A percentile compares a stretch with the other conserved stretches of the same genome.
phyloP scores from a whole-genome alignment of 257 asterid genomes.

The Nicotiana otophora region DNA sequence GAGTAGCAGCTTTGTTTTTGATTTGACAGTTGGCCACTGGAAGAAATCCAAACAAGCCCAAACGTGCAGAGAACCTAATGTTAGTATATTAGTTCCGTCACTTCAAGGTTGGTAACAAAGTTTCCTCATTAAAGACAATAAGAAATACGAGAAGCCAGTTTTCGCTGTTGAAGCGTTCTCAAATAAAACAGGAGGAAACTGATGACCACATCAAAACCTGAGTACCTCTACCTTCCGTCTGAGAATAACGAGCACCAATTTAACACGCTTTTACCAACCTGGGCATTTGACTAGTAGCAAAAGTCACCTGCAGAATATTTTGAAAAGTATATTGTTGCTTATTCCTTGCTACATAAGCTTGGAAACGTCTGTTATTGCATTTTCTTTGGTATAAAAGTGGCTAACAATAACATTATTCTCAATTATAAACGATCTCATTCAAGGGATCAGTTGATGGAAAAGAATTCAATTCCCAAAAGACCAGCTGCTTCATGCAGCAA shows the following conservation, averaged over 20 bases:
- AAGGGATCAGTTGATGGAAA: slow-evolving; percentile 25
- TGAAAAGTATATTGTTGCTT: slow-evolving; percentile 22
- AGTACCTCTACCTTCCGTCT: background rate
- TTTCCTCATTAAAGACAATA: background rate
- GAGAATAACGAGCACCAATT: background rate
- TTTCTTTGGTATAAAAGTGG: background rate
- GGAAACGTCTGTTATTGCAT: background rate
- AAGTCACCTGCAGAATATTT: background rate
- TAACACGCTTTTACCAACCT: background rate
- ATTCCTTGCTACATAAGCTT: slow-evolving; percentile 23
- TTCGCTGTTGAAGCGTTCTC: background rate
- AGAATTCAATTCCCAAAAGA: slow-evolving; percentile 17
- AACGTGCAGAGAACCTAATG: slow-evolving; percentile 3
- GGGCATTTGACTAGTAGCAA: background rate
- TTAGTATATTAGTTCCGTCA: background rate
- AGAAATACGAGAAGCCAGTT: background rate
- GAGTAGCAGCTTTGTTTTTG: too few species aligned
- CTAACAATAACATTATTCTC: background rate
- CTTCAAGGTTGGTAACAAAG: background rate
- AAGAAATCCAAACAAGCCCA: slow-evolving; percentile 1
- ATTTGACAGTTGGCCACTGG: background rate
- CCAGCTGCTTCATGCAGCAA: slow-evolving; percentile 9
- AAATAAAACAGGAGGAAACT: background rate
- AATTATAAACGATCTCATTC: background rate
- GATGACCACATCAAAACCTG: background rate